A percentile compares a stretch with the other conserved stretches of the same genome.
These are phyloP conservation scores for Pestalotiopsis sp. DNA, from an alignment of 2,329 filamentous ascomycete genomes.

Conservation along the genomic window DNA sequence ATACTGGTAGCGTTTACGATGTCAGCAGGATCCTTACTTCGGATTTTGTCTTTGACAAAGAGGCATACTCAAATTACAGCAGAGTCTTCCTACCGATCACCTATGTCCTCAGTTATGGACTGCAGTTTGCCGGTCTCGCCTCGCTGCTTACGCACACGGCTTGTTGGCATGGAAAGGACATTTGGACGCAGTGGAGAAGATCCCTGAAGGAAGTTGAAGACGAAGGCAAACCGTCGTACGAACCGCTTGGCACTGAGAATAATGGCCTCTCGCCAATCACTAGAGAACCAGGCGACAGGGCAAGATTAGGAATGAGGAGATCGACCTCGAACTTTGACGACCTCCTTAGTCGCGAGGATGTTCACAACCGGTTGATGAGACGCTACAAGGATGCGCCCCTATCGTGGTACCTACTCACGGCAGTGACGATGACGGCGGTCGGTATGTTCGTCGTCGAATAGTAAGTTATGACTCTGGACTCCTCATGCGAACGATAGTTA, in stretches of 20 bases:
- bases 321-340: slow-evolving; percentile 49
- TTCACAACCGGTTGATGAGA: slow-evolving; percentile 83
- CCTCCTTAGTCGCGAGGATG: slow-evolving; percentile 73
- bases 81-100: slow-evolving; percentile 85
- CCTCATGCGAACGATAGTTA: background rate
- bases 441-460: slow-evolving; percentile 87
- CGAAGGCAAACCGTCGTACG: slow-evolving; percentile 53
- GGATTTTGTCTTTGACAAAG: slow-evolving; percentile 77
- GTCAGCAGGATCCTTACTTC: slow-evolving; percentile 78
- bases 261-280: slow-evolving; percentile 24
- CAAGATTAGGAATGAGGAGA: slow-evolving; percentile 19
- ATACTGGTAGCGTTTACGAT: slow-evolving; percentile 78
- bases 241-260: slow-evolving; percentile 43
- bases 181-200: slow-evolving; percentile 74
- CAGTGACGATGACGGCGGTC: slow-evolving; percentile 74
- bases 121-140: slow-evolving; percentile 83
- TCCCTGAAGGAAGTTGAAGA: slow-evolving; percentile 66
- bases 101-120: slow-evolving; percentile 82
- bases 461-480: slow-evolving; percentile 47
- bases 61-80: slow-evolving; percentile 80
- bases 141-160: slow-evolving; percentile 79
- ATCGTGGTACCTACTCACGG: slow-evolving; percentile 79
- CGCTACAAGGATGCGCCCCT: slow-evolving; percentile 81
- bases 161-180: slow-evolving; percentile 85
- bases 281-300: slow-evolving; percentile 16